A percentile compares a stretch with the other conserved stretches of the same genome.
Evolutionary conservation across 148 eudicot genomes (phyloP).

Genomic region (Vaccinium vitisidaea): DNA sequence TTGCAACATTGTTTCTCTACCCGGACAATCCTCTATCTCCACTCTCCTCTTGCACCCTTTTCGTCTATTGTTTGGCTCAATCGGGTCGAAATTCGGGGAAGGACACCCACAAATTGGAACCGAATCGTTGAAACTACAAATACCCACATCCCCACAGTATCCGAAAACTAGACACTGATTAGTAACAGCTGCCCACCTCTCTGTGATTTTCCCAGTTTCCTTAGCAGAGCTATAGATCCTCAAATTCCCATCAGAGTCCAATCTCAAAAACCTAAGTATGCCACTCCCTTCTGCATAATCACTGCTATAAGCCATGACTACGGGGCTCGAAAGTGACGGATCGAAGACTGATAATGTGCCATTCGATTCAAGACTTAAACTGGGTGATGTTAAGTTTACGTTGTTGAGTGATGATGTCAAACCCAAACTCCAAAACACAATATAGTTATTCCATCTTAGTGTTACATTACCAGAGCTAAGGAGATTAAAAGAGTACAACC

Average conservation of each 20-base stretch:
- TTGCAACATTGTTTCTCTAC: slow-evolving; percentile 43
- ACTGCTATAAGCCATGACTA: not conserved
- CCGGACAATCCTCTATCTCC: slow-evolving; percentile 39
- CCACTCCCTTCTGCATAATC: not conserved
- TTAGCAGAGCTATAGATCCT: slow-evolving; percentile 1
- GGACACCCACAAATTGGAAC: slow-evolving; percentile 74
- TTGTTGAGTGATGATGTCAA: not conserved
- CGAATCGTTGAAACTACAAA: slow-evolving; percentile 80
- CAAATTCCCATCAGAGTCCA: slow-evolving; percentile 4
- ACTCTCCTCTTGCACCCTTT: slow-evolving; percentile 74
- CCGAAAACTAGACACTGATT: slow-evolving; percentile 81
- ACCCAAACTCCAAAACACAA: slow-evolving; percentile 1
- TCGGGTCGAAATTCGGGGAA: slow-evolving; percentile 55
- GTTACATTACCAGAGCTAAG: not conserved
- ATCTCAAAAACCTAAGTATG: not conserved
- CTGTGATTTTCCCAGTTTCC: slow-evolving; percentile 29
- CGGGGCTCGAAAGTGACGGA: not conserved
- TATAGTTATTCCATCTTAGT: not conserved
- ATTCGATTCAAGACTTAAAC: not conserved
- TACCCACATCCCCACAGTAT: slow-evolving; percentile 80
- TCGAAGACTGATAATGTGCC: not conserved
- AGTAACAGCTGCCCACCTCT: slow-evolving; percentile 68
- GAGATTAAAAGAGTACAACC: not conserved
- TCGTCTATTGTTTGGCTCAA: slow-evolving; percentile 50
- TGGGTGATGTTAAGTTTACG: not conserved